Base-by-base conservation (phyloP, 2,329 filamentous ascomycete genomes). In the Dactylella cylindrospora region DNA sequence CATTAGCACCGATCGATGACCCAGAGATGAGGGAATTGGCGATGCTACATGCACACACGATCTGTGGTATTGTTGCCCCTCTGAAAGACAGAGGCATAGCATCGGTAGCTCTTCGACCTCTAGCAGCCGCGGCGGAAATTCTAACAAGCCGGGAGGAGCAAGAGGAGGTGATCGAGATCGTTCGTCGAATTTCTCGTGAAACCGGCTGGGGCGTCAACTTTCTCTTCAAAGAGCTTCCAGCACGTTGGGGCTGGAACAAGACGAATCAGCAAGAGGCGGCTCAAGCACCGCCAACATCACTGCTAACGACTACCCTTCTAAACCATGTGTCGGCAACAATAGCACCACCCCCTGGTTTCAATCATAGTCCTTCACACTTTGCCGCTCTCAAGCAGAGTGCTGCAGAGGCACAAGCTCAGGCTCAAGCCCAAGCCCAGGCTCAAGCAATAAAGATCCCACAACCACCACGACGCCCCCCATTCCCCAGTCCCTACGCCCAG, bases 11-110 rank as follows among this genome's bases (percentile, higher is more conserved):
- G 8, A 75, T 79, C 5, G 78, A 81, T 29, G 76, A 76, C 13
- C 77, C 78, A 2, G 84, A 89, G 60, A 88, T 91, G 81, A 80
- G 80, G 39, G 77, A 79, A 3, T 79, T 86, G 69, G 84, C 86
- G 67, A 77, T 84, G 41, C 81, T 82, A 64, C 88, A 96, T 70
- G 85, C 89, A 0, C 84, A 86, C 67, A 85, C 90, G 70, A 85
- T 95, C 19, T 96, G 90, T 70, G 91, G 91, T 10, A 94, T 97
- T 64, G 84, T 88, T 19, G 87, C 88, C 2, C 89, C 95, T 70
- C 83, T 85, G 45, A 87, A 90, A 68, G 89, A 95, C 70, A 79
- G 82, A 20, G 88, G 87, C 22, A 83, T 95, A 25, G 83, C 86
- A 7, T 86, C 82, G 43, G 84, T 95, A 7, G 88, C 88, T 2